These are phyloP conservation scores for Paecilomyces sp. DNA, from an alignment of 2,329 filamentous ascomycete genomes.

Conservation along the genomic window DNA sequence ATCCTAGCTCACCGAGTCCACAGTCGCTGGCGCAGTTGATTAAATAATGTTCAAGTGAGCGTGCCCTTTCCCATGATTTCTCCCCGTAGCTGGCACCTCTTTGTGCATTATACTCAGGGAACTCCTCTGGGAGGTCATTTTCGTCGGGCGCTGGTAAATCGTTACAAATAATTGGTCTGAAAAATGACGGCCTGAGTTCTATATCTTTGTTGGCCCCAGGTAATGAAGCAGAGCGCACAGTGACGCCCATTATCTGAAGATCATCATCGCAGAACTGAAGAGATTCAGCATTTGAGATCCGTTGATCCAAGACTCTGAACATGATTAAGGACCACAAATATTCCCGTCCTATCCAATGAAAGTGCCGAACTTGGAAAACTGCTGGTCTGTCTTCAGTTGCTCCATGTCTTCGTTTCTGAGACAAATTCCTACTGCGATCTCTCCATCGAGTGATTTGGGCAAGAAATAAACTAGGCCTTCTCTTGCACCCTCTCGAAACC, in stretches of 20 bases:
- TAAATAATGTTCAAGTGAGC: neutral
- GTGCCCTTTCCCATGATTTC: neutral
- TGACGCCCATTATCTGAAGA: neutral
- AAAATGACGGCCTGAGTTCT: neutral
- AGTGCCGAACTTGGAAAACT: conserved; percentile 33
- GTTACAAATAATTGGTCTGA: neutral
- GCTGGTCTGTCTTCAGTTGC: conserved; percentile 35
- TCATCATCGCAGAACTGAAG: neutral
- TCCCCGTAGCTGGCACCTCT: neutral
- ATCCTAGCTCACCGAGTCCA: neutral
- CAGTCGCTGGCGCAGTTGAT: neutral
- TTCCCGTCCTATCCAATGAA: conserved; percentile 23
- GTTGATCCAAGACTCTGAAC: neutral
- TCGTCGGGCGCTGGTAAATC: neutral
- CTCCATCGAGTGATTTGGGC: conserved; percentile 37
- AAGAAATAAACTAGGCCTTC: conserved; percentile 47
- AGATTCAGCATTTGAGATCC: neutral
- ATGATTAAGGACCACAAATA: no score
- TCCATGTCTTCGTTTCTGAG: conserved; percentile 44
- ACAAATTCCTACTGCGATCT: conserved; percentile 39
- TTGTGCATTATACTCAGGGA: neutral
- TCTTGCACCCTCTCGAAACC: conserved; percentile 30
- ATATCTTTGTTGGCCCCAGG: neutral
- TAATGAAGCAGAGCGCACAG: neutral
- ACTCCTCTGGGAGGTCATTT: neutral